Base-by-base conservation (phyloP, 2,329 filamentous ascomycete genomes). In the Penicillium expansum region DNA sequence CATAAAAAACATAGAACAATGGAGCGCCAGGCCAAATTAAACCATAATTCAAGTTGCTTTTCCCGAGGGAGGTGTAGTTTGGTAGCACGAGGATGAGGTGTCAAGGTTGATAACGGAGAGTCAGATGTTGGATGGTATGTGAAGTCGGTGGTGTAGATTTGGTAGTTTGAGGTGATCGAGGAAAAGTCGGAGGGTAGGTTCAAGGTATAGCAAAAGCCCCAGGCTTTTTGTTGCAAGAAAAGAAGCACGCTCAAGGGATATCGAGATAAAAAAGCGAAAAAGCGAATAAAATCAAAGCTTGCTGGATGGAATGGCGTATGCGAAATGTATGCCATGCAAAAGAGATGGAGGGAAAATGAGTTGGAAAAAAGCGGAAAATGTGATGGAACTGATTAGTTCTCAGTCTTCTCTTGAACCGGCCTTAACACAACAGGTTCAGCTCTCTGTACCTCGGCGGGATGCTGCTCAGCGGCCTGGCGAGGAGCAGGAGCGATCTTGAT, bases 401-500 rank as follows among this genome's bases (percentile, higher is more conserved):
- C 58, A 9, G 54, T 53, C 59, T 71, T 70, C 58, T 70, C 67
- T 30, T 66, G 57, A 20, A 67, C 58, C 10, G 62, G 57, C 14
- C 44, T 53, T 27, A 63, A 44, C 16, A 62, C 48, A 32, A 56
- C 52, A 0, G 62, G 56, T 35, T 62, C 52, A 29, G 60, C 62
- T 8, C 49, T 44, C 8, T 63, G 57, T 3, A 50, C 51, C 24
- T 67, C 50, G 4, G 61, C 39, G 3, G 62, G 63, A 20, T 69
- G 57, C 10, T 63, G 64, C 48, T 73, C 69, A 14, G 66, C 69
- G 11, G 62, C 65, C 48, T 72, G 72, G 55, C 67, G 66, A 11
- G 71, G 68, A 27, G 68, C 67, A 18, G 65, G 62, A 5, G 66
- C 57, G 8, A 71, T 59, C 60, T 71, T 72, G 22, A 70, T 44